phyloP scores from a whole-genome alignment of 495 filamentous ascomycete species.

The Tetracladium setigerum region DNA sequence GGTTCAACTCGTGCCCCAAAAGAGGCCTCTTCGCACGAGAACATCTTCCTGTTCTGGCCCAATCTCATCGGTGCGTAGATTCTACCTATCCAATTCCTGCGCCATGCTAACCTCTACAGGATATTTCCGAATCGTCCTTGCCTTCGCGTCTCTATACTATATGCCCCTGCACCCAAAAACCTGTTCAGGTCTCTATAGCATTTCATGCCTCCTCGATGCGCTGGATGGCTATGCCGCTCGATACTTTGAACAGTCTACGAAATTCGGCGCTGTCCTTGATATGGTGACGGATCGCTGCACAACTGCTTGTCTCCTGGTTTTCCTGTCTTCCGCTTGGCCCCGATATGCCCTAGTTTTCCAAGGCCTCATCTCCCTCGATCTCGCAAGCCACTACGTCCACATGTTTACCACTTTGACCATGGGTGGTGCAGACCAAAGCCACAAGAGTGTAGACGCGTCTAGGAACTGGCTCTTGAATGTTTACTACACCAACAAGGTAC shows the following conservation, averaged over 20 bases:
- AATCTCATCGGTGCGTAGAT: slow-evolving; percentile 76
- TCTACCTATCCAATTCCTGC: neutral
- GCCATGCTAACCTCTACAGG: slow-evolving; percentile 40
- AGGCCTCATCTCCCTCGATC: slow-evolving; percentile 78
- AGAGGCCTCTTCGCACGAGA: slow-evolving; percentile 48
- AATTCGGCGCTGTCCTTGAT: slow-evolving; percentile 91
- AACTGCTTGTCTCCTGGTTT: slow-evolving; percentile 87
- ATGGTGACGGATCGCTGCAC: slow-evolving; percentile 98
- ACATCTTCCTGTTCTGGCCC: slow-evolving; percentile 91
- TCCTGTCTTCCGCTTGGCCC: slow-evolving; percentile 85
- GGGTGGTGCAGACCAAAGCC: slow-evolving; percentile 69
- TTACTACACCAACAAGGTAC: slow-evolving; percentile 94
- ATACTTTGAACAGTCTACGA: slow-evolving; percentile 79
- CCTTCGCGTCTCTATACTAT: slow-evolving; percentile 90
- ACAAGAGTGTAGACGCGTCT: slow-evolving; percentile 85
- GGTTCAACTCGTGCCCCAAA: neutral
- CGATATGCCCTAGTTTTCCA: slow-evolving; percentile 92
- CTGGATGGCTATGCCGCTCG: slow-evolving; percentile 89
- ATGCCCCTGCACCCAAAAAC: slow-evolving; percentile 96
- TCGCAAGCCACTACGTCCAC: slow-evolving; percentile 96
- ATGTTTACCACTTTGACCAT: slow-evolving; percentile 90
- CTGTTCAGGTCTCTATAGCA: slow-evolving; percentile 81
- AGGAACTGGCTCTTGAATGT: slow-evolving; percentile 77
- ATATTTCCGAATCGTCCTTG: slow-evolving; percentile 81
- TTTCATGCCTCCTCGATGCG: slow-evolving; percentile 90